Evolutionary conservation across 2,329 filamentous ascomycete genomes (phyloP), one percentile per base, ranked within the genome.

Genomic region (Teratosphaeriaceae sp.): DNA sequence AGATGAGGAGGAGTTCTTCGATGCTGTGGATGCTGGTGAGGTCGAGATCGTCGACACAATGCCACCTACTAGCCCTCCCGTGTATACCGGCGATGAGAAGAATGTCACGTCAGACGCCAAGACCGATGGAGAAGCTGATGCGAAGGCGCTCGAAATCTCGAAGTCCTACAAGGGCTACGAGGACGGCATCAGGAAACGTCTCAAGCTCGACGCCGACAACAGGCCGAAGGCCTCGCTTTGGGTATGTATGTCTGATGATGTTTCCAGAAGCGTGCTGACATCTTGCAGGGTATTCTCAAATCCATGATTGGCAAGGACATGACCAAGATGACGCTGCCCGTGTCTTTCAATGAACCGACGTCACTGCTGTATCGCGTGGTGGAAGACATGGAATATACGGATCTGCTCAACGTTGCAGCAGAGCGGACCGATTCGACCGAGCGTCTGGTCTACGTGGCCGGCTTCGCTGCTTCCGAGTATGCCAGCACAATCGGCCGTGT

Each of bases 271-370:
- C 18, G 37, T 39, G 42, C 61, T 67, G 47, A 67, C 51, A 9
- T 26, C 1, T 22, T 19, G 1, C 51, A 96, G 89, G 84, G 85
- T 53, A 96, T 98, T 55, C 71, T 98, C 50, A 98, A 97, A 70
- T 97, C 90, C 18, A 97, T 98, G 92, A 95, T 98, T 66, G 92
- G 92, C 50, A 97, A 98, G 65, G 92, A 98, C 61, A 97, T 98
- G 92, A 97, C 92, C 27, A 97, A 94, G 72, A 98, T 98, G 90
- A 97, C 92, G 0, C 71, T 98, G 16, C 92, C 92, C 0, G 92
- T 98, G 2, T 95, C 92, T 0, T 97, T 98, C 72, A 98, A 98
- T 67, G 92, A 98, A 65, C 92, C 92, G 0, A 98, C 92, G 0
- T 97, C 92, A 5, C 72, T 98, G 11, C 76, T 98, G 7, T 92